These are phyloP conservation scores for Coccomyxa sp. DNA, from an alignment of 139 green algal genomes.

Conservation along the genomic window DNA sequence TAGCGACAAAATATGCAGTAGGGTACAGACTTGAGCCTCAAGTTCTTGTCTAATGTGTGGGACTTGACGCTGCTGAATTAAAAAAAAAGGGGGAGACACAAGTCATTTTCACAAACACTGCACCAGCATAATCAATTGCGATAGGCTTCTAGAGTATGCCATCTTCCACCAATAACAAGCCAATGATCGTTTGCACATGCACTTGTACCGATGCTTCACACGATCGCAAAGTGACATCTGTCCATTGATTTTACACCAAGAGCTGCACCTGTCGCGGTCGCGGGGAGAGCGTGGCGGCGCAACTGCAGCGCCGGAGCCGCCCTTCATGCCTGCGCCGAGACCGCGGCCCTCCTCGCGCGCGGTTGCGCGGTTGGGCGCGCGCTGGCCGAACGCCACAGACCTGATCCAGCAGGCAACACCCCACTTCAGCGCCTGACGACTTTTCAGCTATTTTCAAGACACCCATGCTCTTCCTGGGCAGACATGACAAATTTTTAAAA, in stretches of 20 bases:
- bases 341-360: conserved; percentile 59
- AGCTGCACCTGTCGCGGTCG: background rate
- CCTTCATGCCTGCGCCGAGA: conserved; percentile 25
- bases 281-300: background rate
- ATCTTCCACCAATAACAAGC: too few relatives aligned
- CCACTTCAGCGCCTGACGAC: background rate
- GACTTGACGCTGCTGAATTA: background rate
- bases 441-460: too few relatives aligned
- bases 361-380: conserved; percentile 79
- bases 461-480: too few relatives aligned
- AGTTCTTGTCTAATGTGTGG: too few relatives aligned
- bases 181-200: background rate
- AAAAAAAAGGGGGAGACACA: too few relatives aligned
- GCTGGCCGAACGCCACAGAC: conserved; percentile 88
- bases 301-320: background rate
- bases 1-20: too few relatives aligned
- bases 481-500: too few relatives aligned
- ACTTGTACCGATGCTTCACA: background rate
- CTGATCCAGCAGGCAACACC: background rate
- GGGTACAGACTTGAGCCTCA: too few relatives aligned
- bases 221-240: background rate
- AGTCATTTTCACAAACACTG: too few relatives aligned
- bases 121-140: too few relatives aligned
- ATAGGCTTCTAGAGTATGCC: too few relatives aligned
- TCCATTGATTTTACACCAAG: background rate